Conservation (phyloP, 208 protist species). For the Trypanosoma rangeli region DNA sequence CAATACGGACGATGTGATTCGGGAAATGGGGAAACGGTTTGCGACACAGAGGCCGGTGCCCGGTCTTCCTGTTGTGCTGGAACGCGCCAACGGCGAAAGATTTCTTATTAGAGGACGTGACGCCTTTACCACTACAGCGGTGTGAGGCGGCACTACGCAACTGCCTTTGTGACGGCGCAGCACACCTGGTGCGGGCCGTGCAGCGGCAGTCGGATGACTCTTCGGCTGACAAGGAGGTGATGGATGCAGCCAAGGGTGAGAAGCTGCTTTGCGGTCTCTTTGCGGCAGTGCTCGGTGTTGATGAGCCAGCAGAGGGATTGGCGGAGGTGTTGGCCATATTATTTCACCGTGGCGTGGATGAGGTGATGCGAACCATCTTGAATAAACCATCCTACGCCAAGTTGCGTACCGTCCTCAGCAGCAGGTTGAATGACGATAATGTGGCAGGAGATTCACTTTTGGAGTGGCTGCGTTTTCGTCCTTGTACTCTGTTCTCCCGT, state of each 20-base stretch:
- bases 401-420: conserved; percentile 43
- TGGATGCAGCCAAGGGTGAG: neutral
- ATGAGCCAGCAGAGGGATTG: conserved; percentile 17
- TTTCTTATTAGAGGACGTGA: neutral
- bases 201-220: neutral
- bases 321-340: conserved; percentile 43
- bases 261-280: conserved; percentile 10
- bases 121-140: neutral
- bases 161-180: conserved; percentile 10
- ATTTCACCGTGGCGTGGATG: conserved; percentile 46
- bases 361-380: conserved; percentile 35
- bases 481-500: conserved; percentile 41
- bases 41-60: conserved; percentile 28
- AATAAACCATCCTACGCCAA: conserved; percentile 36
- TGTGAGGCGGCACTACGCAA: conserved; percentile 10
- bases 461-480: conserved; percentile 39
- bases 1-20: conserved; percentile 63
- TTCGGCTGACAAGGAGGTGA: neutral
- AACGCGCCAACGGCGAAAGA: neutral
- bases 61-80: conserved; percentile 16
- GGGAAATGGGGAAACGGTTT: conserved; percentile 58
- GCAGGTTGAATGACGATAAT: conserved; percentile 30
- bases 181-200: neutral
- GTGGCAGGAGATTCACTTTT: conserved; percentile 30
- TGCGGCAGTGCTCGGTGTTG: conserved; percentile 1